Conservation (phyloP, 495 filamentous ascomycete species). For the Aspergillus funiculosus region DNA sequence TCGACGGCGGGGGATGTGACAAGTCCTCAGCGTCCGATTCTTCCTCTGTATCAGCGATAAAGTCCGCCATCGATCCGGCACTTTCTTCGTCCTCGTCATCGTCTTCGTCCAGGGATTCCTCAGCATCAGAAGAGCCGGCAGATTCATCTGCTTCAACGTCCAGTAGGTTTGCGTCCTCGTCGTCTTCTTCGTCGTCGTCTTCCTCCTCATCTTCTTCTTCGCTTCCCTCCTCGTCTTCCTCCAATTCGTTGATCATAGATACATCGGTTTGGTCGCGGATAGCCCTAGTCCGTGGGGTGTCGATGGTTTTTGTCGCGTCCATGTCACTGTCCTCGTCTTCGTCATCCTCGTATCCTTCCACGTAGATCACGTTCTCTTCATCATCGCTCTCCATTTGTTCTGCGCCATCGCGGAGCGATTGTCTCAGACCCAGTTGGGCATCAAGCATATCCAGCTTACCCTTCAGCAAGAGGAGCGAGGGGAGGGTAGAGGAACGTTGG, state of each 20-base stretch:
- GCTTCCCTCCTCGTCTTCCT: conserved; percentile 20
- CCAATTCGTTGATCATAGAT: conserved; percentile 40
- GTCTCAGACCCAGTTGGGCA: conserved; percentile 75
- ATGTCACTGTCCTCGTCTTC: conserved; percentile 44
- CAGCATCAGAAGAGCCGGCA: conserved; percentile 43
- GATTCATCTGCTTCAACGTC: conserved; percentile 45
- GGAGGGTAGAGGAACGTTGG: conserved; percentile 75
- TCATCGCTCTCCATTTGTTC: conserved; percentile 57
- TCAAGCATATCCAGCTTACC: conserved; percentile 88
- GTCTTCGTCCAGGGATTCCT: conserved; percentile 40
- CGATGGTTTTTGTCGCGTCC: conserved; percentile 24
- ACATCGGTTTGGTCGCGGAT: conserved; percentile 41
- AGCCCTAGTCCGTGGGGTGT: conserved; percentile 35
- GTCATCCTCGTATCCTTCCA: conserved; percentile 65
- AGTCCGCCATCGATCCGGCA: conserved; percentile 40
- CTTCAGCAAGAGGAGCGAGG: conserved; percentile 78
- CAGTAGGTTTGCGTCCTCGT: conserved; percentile 37
- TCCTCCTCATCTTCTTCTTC: conserved; percentile 39
- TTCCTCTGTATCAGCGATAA: conserved; percentile 42
- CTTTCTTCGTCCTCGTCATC: conserved; percentile 43
- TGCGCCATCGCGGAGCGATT: conserved; percentile 47
- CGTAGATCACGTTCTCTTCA: conserved; percentile 76
- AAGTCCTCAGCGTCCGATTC: conserved; percentile 31
- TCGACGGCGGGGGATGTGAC: conserved; percentile 30
- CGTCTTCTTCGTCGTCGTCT: conserved; percentile 36